Evolutionary conservation across 345 rosid species (phyloP), one percentile per base, ranked within the genome.

Genomic region (Jatropha curcas): DNA sequence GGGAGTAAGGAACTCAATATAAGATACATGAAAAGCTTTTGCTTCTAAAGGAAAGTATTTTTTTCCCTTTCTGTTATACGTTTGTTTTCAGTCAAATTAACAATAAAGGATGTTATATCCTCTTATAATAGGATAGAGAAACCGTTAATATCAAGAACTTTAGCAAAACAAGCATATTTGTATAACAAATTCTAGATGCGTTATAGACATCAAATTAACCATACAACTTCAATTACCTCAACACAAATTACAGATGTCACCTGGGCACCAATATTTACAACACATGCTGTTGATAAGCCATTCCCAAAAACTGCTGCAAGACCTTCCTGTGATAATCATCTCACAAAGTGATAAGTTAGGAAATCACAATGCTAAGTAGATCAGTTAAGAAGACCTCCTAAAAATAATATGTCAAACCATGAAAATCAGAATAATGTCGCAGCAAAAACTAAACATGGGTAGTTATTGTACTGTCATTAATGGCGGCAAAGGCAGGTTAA

Each of bases 281-380:
- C 82, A 76, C 99, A 95, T 53, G 97, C 91, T 5, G 94, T 95
- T 16, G 97, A 86, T 70, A 95, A 82, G 50, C 98, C 98, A 60
- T 92, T 95, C 71, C 99, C 98, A 84, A 95, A 95, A 72, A 85
- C 88, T 61, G 98, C 92, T 66, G 99, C 90, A 70, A 95, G 85
- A 60, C 96, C 97, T 91, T 91, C 98, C 96, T 90, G 86, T 46
- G 60, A 53, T 19, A 48, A 68, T 60, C 43, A 71, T 41, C 53
- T 14, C 65, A 65, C 10, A 73, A 70, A 51, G 63, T 71, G n/a
- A 78, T 69, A 13, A 41, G 3, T 20, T 31, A 50, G 33, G 62
- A 59, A n/a, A n/a, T 25, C n/a, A 69, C 8, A 43, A 53, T 20
- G 11, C 5, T 16, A 74, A 24, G 41, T 66, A 74, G 22, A 55